Evolutionary conservation across 805 yeast genomes (phyloP), one percentile per base, ranked within the genome.

Genomic region (Candida tibetensis): DNA sequence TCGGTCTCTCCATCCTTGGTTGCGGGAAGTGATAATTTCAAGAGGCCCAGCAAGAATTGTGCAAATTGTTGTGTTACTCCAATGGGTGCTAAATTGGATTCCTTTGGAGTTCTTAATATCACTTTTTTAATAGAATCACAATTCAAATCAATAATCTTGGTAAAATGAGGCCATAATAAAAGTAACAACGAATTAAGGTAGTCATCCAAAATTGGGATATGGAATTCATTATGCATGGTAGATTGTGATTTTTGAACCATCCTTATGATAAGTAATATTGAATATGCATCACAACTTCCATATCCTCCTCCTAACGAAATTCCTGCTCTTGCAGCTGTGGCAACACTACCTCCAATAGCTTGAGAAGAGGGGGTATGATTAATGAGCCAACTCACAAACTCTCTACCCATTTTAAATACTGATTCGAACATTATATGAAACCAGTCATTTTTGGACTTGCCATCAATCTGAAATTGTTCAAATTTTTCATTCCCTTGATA

Each of bases 121-220:
- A 74, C 74, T 36, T 70, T 76, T 44, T 83, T 81, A 57, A 88
- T 64, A 34, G 81, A 76, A 15, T 80, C 84, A 49, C 95, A 82
- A 50, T 91, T 86, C 23, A 76, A 63, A 55, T 89, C 96, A 29
- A 90, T 74, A 23, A 87, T 67, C 32, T 70, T 72, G 51, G 89
- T 90, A 52, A 90, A 85, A 41, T 76, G 79, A 0, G 97, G 96
- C 98, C 98, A 93, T 31, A 91, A 63, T 3, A 74, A 58, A 36
- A 87, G 75, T 44, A 81, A 60, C 45, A 84, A 79, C 12, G 77
- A 67, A 48, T 84, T 80, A 46, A 83, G 69, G 56, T 83, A 85
- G 42, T 79, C 85, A 45, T 82, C 87, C 57, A 81, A 64, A 4
- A 79, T 79, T 0, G 95, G 90, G 2, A 84, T 78, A 40, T 75